Evolutionary conservation across 1,284 basidiomycete genomes (phyloP).

Genomic region (Fomitiporia mediterranea): DNA sequence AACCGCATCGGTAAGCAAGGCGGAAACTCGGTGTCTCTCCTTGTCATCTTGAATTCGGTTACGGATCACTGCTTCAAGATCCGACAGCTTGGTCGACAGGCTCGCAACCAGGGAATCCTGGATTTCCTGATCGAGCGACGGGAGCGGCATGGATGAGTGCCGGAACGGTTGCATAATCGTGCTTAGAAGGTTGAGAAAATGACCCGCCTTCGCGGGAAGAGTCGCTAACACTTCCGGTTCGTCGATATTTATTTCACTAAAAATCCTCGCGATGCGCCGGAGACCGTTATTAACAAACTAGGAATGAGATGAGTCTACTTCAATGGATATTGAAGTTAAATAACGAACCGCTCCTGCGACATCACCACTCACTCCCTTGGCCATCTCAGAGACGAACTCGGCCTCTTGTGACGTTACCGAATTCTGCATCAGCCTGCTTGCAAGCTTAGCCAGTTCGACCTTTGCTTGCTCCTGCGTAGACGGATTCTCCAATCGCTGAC

Average conservation of each 20-base stretch:
- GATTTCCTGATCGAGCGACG: conserved; percentile 46
- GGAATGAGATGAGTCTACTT: background rate
- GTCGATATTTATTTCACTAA: conserved; percentile 36
- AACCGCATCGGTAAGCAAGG: conserved; percentile 29
- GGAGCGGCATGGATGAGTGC: conserved; percentile 38
- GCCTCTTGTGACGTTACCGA: conserved; percentile 71
- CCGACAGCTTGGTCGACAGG: conserved; percentile 41
- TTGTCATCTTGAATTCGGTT: conserved; percentile 17
- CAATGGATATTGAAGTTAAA: background rate
- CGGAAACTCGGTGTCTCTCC: conserved; percentile 14
- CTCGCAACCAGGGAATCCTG: conserved; percentile 53
- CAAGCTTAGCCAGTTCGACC: conserved; percentile 56
- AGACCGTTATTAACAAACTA: conserved; percentile 76
- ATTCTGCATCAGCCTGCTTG: conserved; percentile 61
- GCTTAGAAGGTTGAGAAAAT: conserved; percentile 64
- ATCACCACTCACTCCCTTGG: conserved; percentile 56
- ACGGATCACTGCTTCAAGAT: conserved; percentile 32
- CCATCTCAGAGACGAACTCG: conserved; percentile 74
- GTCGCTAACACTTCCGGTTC: conserved; percentile 26
- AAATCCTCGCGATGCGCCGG: conserved; percentile 54
- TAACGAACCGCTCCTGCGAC: conserved; percentile 60
- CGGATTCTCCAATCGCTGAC: conserved; percentile 55
- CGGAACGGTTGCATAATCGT: conserved; percentile 64
- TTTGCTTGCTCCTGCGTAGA: conserved; percentile 48
- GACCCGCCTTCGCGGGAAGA: conserved; percentile 46